Evolutionary conservation across 1,284 basidiomycete species (phyloP), one percentile per base, ranked within the genome.

Genomic region (Pseudozyma sp.): DNA sequence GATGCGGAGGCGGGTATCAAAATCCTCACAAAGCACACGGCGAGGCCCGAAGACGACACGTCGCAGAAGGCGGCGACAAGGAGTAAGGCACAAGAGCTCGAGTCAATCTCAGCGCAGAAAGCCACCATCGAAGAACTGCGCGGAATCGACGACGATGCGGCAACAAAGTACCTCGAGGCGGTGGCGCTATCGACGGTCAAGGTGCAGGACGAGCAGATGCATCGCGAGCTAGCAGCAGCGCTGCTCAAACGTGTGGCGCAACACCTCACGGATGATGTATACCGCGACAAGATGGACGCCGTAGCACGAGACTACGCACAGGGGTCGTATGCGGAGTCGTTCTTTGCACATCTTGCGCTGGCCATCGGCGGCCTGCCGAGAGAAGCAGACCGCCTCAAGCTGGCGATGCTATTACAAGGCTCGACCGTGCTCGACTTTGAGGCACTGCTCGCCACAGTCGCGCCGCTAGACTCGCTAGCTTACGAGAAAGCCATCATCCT

Each of bases 111-210:
- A 45, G 49, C 53, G 8, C 67, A 73, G 24, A 73, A 56, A 44
- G 58, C 64, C 6, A 77, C 72, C 33, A 70, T 78, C 13, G 42
- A 53, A 11, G 67, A 76, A 45, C 53, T 81, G 16, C 57, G 57
- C 2, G 51, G 43, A 31, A 63, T 78, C 39, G 73, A 82, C 48
- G 61, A 66, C 7, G 49, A 68, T 14, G 77, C 78, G 3, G 79
- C 77, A 5, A 65, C 56, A n/a, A 62, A 46, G 34, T 81, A 80
- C n/a, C 65, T 82, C 6, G 81, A 83, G 72, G 69, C 70, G 7
- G 62, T 79, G 2, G 81, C 75, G 10, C 63, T 83, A 3, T 64
- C 77, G 8, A 65, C 54, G 0, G 40, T 52, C 37, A 77, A 76
- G 33, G 71, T 68, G 13, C 72, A 72, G 37, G 59, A 62, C n/a